Evolutionary conservation across 176 grass and related monocot genomes (phyloP).

Genomic region (Triticum timopheevii): DNA sequence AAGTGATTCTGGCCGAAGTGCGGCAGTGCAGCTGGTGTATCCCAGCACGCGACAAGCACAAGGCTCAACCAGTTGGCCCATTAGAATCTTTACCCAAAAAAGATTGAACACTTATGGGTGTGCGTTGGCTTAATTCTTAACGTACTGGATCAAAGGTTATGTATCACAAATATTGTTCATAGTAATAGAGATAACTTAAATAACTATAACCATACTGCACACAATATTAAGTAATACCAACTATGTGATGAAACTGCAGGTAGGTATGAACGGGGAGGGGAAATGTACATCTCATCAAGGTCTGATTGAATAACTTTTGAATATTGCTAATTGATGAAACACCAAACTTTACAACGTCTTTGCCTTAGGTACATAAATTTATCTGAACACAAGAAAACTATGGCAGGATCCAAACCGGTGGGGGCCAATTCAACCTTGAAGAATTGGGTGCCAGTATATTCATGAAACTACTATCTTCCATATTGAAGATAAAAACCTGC

Average conservation of each 20-base stretch:
- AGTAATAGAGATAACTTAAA: too few species aligned
- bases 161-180: too few species aligned
- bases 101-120: too few species aligned
- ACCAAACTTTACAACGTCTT: background rate
- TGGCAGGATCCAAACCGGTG: background rate
- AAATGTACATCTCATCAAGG: background rate
- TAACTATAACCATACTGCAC: too few species aligned
- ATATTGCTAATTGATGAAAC: background rate
- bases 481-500: background rate
- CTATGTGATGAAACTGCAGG: background rate
- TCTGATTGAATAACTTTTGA: background rate
- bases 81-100: too few species aligned
- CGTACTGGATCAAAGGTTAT: too few species aligned
- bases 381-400: background rate
- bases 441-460: background rate
- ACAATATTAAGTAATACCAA: background rate
- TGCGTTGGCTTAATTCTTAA: too few species aligned
- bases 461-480: background rate
- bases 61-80: too few species aligned
- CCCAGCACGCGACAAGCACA: too few species aligned
- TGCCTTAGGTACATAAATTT: background rate
- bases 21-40: too few species aligned
- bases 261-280: background rate
- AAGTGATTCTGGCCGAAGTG: too few species aligned
- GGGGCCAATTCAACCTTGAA: background rate